Conservation (phyloP, 1,139 yeast species). For the Magnusiomyces clavatus region DNA sequence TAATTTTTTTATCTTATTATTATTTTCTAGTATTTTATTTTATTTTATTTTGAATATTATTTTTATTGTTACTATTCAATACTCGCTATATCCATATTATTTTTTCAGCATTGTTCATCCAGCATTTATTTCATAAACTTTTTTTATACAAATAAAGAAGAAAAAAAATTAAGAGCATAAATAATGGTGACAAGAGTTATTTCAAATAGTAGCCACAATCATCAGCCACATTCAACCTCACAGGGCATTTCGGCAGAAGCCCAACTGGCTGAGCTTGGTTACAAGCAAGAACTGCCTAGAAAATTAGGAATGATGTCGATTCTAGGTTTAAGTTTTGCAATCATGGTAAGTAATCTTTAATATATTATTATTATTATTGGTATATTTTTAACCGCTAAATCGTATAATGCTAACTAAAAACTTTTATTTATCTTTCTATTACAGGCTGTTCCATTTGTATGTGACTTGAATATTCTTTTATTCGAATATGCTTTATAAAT, state of each 20-base stretch:
- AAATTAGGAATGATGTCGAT: slow-evolving; percentile 15
- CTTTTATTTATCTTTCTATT: background rate
- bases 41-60: no score
- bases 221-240: background rate
- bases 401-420: background rate
- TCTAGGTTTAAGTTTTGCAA: slow-evolving; percentile 14
- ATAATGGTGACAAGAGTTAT: no score
- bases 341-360: slow-evolving; percentile 12
- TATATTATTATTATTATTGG: background rate
- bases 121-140: no score
- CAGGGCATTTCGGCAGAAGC: slow-evolving; percentile 4
- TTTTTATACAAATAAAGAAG: no score
- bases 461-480: background rate
- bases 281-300: slow-evolving; percentile 15
- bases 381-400: background rate
- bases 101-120: no score
- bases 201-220: no score
- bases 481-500: background rate
- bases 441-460: slow-evolving; percentile 3
- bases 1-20: no score
- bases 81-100: no score
- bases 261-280: slow-evolving; percentile 14
- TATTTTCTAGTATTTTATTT: no score
- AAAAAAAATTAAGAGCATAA: no score
- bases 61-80: no score